These are phyloP conservation scores for Yamadazyma kanchanaburiensis DNA, from an alignment of 1,139 yeast genomes.

Conservation along the genomic window DNA sequence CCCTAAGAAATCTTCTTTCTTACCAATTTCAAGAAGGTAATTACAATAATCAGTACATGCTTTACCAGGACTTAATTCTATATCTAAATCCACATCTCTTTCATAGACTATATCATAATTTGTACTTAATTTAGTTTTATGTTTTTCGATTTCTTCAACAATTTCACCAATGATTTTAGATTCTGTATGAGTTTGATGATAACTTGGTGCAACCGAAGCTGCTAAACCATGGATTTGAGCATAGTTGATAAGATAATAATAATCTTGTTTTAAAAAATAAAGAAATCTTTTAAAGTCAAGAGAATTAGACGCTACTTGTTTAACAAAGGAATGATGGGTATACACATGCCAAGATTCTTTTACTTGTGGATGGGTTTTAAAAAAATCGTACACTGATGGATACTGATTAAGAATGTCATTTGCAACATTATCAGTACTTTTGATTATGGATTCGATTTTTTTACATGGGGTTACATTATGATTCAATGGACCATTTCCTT, in stretches of 20 bases:
- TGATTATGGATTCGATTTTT: not conserved
- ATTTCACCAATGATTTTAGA: slow-evolving; percentile 51
- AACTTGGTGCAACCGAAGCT: slow-evolving; percentile 58
- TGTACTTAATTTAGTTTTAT: slow-evolving; percentile 46
- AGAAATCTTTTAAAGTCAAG: slow-evolving; percentile 51
- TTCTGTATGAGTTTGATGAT: slow-evolving; percentile 50
- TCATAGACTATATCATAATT: slow-evolving; percentile 45
- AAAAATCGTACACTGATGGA: slow-evolving; percentile 40
- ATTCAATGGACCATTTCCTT: slow-evolving; percentile 73
- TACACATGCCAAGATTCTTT: slow-evolving; percentile 56
- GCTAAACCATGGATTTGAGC: slow-evolving; percentile 68
- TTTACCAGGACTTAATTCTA: slow-evolving; percentile 45
- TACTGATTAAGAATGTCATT: not conserved
- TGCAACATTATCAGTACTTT: not conserved
- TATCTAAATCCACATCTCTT: slow-evolving; percentile 37
- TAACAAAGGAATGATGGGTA: slow-evolving; percentile 60
- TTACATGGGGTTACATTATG: slow-evolving; percentile 31
- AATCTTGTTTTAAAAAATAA: slow-evolving; percentile 68
- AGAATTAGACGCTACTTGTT: slow-evolving; percentile 47
- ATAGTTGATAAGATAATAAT: slow-evolving; percentile 64
- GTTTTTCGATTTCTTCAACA: slow-evolving; percentile 54
- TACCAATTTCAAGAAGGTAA: slow-evolving; percentile 53
- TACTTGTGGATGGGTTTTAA: slow-evolving; percentile 55
- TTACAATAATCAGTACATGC: slow-evolving; percentile 62
- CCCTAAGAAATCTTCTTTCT: slow-evolving; percentile 56